Percentiles rank a stretch among this genome's conserved stretches.
Conservation (phyloP, 2,329 filamentous ascomycete genomes). For the Aspergillus versicolor region DNA sequence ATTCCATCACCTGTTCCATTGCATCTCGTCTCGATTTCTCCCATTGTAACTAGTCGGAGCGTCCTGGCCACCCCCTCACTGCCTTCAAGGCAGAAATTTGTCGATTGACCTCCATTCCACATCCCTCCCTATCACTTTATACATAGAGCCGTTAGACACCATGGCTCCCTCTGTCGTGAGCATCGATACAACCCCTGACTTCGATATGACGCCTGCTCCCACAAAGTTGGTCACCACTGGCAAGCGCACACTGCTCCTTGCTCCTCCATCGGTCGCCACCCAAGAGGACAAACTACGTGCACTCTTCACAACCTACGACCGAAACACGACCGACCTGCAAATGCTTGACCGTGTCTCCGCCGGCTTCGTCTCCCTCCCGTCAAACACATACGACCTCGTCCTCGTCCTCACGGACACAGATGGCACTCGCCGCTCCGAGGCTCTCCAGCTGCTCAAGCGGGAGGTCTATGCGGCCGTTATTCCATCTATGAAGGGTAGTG, state of each 20-base stretch:
- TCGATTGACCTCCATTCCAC: neutral
- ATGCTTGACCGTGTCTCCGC: conserved; percentile 94
- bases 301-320: conserved; percentile 71
- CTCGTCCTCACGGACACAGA: conserved; percentile 80
- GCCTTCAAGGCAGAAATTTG: neutral
- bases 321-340: conserved; percentile 79
- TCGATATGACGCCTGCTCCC: conserved; percentile 37
- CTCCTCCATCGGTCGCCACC: conserved; percentile 84
- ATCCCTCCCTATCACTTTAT: neutral
- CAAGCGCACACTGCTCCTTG: conserved; percentile 74
- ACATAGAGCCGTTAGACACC: neutral
- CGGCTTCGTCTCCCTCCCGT: conserved; percentile 74
- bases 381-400: conserved; percentile 77
- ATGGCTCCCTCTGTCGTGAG: conserved; percentile 30
- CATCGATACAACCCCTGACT: conserved; percentile 58
- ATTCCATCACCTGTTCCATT: neutral
- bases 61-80: neutral
- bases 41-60: neutral
- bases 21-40: neutral
- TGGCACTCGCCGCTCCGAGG: conserved; percentile 62
- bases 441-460: conserved; percentile 63
- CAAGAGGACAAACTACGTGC: conserved; percentile 74
- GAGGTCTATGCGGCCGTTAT: conserved; percentile 68
- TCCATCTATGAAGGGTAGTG: conserved; percentile 45
- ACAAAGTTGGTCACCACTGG: conserved; percentile 22